Percentiles rank a stretch among this genome's conserved stretches.
phyloP scores from a whole-genome alignment of 129 eudicot genomes.

The Ambrosia artemisiifolia region DNA sequence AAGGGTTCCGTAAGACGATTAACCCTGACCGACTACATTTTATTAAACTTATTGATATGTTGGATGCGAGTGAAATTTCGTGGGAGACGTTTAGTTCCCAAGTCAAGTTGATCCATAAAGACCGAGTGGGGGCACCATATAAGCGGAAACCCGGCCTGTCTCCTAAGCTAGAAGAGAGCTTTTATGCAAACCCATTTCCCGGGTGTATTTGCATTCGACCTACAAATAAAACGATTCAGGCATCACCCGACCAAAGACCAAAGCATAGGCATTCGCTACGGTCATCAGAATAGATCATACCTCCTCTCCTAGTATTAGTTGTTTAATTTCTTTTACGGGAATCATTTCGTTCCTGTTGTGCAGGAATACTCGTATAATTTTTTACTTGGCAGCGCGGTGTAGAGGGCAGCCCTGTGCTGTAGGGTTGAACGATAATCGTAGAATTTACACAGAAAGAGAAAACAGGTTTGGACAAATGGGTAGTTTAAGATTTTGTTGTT shows the following conservation, averaged over 20 bases:
- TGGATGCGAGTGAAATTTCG: conserved; percentile 49
- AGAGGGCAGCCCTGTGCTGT: conserved; percentile 28
- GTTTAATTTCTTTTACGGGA: conserved; percentile 2
- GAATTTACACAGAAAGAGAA: conserved; percentile 29
- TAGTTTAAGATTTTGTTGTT: conserved; percentile 25
- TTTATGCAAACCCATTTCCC: conserved; percentile 91
- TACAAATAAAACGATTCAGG: conserved; percentile 20
- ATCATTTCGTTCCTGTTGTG: conserved; percentile 6
- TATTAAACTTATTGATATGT: conserved; percentile 56
- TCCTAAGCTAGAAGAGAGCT: conserved; percentile 76
- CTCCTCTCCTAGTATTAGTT: background rate
- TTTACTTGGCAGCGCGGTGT: background rate
- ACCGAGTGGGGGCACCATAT: conserved; percentile 72
- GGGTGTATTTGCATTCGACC: conserved; percentile 71
- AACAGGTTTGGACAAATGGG: conserved; percentile 17
- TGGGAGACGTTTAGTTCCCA: conserved; percentile 68
- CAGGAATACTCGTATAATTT: conserved; percentile 11
- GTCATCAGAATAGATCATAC: conserved; percentile 16
- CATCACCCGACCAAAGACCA: conserved; percentile 20
- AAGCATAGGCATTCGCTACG: conserved; percentile 19
- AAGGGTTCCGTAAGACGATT: conserved; percentile 81
- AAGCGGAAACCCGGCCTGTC: conserved; percentile 46
- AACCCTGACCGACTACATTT: conserved; percentile 75
- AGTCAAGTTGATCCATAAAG: conserved; percentile 51
- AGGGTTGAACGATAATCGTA: conserved; percentile 20